A percentile compares a stretch with the other conserved stretches of the same genome.
Conservation (phyloP, 352 stramenopile species). For the Pythium coloratum region DNA sequence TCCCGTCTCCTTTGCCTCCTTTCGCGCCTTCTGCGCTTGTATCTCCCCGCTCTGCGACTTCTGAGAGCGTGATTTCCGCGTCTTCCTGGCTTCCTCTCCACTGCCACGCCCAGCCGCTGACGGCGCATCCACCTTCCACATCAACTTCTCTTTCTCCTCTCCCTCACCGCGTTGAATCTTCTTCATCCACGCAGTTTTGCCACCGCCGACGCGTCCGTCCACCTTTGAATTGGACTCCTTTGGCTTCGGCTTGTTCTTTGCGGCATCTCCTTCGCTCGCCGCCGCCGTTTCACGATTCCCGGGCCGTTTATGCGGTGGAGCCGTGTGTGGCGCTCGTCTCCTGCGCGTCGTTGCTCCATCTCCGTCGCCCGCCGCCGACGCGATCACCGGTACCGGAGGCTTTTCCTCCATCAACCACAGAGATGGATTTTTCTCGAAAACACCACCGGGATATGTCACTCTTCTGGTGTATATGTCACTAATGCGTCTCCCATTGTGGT, state of each 20-base stretch:
- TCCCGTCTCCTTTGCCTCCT: too few species aligned
- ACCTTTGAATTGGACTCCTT: not conserved
- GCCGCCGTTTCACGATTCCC: not conserved
- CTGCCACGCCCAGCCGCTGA: too few species aligned
- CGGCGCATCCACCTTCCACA: too few species aligned
- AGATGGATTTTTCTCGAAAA: not conserved
- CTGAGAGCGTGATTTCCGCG: too few species aligned
- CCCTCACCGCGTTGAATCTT: not conserved
- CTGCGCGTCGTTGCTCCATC: not conserved
- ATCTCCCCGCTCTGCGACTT: too few species aligned
- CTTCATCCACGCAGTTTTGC: not conserved
- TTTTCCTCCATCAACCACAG: not conserved
- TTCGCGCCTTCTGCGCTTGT: too few species aligned
- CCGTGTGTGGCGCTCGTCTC: not conserved
- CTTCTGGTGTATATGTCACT: conserved; percentile 1
- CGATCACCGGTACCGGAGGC: not conserved
- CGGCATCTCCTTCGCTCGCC: not conserved
- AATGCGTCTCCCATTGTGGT: not conserved
- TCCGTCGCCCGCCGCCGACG: not conserved
- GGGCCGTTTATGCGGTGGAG: not conserved
- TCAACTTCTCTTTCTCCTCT: not conserved
- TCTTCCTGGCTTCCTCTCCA: too few species aligned
- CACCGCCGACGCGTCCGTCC: too few species aligned
- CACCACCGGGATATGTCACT: not conserved
- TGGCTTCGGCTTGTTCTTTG: not conserved